Percentiles rank a stretch among this genome's conserved stretches.
These are phyloP conservation scores for Leptomonas pyrrhocoris DNA, from an alignment of 208 protist species.

Conservation along the genomic window DNA sequence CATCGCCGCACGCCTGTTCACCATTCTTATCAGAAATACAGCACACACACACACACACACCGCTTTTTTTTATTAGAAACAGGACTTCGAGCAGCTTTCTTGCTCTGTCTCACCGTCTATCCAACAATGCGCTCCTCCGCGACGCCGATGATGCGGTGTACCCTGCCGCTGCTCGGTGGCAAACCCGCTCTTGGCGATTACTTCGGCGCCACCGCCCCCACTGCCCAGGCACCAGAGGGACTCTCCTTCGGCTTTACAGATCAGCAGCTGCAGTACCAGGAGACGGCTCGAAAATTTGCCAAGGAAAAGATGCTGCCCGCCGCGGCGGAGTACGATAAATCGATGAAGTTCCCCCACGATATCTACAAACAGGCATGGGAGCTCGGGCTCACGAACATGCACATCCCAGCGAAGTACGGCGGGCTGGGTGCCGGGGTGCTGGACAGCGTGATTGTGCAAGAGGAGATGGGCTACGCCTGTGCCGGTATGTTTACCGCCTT, in stretches of 20 bases:
- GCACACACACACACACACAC: slow-evolving; percentile 3
- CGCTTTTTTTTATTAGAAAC: not conserved
- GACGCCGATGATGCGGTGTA: slow-evolving; percentile 18
- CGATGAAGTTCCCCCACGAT: slow-evolving; percentile 72
- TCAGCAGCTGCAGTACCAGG: slow-evolving; percentile 75
- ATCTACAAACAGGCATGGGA: slow-evolving; percentile 87
- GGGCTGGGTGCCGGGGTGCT: slow-evolving; percentile 73
- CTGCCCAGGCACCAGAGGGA: slow-evolving; percentile 30
- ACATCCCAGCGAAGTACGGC: slow-evolving; percentile 83
- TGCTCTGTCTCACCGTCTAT: not conserved
- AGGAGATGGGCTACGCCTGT: slow-evolving; percentile 90
- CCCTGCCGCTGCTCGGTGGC: slow-evolving; percentile 15
- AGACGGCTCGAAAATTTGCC: slow-evolving; percentile 80
- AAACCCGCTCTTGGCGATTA: slow-evolving; percentile 18
- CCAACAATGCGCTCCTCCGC: slow-evolving; percentile 16
- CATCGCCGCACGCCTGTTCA: no score
- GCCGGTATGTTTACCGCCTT: slow-evolving; percentile 86
- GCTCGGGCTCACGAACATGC: slow-evolving; percentile 85
- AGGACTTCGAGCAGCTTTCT: not conserved
- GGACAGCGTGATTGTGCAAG: slow-evolving; percentile 78
- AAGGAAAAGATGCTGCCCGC: slow-evolving; percentile 74
- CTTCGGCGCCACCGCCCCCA: slow-evolving; percentile 37
- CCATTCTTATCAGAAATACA: not conserved
- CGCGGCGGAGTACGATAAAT: slow-evolving; percentile 74
- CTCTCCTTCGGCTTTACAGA: slow-evolving; percentile 81